Percentiles rank a stretch among this genome's conserved stretches.
Conservation (phyloP, 305 asterid genomes). For the Fraxinus albicans region DNA sequence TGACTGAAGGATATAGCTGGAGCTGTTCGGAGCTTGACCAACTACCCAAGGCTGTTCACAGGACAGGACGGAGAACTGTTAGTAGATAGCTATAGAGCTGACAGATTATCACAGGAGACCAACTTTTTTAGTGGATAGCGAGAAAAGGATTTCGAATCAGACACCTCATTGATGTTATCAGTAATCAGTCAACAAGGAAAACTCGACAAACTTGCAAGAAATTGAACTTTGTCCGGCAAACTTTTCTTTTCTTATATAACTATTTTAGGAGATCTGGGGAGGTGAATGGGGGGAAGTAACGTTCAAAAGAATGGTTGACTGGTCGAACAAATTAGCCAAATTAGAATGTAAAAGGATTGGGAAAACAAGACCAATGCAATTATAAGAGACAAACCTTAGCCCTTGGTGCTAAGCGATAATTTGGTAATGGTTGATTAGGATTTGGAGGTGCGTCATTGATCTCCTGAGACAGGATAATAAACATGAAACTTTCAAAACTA, state of each 20-base stretch:
- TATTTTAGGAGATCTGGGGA: neutral
- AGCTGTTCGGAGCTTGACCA: constrained; percentile 45
- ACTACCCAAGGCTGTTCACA: constrained; percentile 84
- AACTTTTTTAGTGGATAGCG: neutral
- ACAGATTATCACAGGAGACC: neutral
- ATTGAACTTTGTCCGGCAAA: neutral
- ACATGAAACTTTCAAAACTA: constrained; percentile 7
- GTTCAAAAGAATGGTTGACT: neutral
- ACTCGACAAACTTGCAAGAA: neutral
- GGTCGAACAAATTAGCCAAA: neutral
- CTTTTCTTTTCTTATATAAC: neutral
- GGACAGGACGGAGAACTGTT: constrained; percentile 18
- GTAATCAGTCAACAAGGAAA: neutral
- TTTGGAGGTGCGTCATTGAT: constrained; percentile 90
- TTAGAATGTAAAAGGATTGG: neutral
- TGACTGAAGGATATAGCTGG: constrained; percentile 37
- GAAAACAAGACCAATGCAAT: constrained; percentile 5
- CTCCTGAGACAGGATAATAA: constrained; percentile 51
- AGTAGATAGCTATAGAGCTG: neutral
- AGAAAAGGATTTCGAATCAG: neutral
- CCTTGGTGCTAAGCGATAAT: constrained; percentile 64
- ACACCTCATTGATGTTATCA: neutral
- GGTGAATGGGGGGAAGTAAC: neutral
- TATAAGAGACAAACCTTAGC: constrained; percentile 59
- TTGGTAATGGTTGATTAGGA: constrained; percentile 81